A percentile compares a stretch with the other conserved stretches of the same genome.
phyloP scores from a whole-genome alignment of 768 basidiomycete species.

The Leccinum longicurvipes region DNA sequence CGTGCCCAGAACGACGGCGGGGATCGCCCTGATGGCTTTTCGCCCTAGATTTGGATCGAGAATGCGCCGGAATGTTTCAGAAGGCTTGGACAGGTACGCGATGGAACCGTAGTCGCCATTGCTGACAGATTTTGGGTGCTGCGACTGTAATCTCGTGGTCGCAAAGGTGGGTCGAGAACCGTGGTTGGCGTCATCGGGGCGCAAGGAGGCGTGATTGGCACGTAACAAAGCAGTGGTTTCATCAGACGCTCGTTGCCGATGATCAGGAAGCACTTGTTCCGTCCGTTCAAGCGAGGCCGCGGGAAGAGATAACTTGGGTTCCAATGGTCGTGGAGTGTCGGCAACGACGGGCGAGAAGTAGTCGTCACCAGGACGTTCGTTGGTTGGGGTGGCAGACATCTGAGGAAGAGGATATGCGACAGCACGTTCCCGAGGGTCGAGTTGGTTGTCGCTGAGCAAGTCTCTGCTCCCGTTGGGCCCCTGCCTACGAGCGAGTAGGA shows the following conservation, averaged over 20 bases:
- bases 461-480: slow-evolving; percentile 2
- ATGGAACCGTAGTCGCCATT: slow-evolving; percentile 12
- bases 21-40: slow-evolving; percentile 47
- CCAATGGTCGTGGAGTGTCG: background rate
- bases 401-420: slow-evolving; percentile 9
- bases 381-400: slow-evolving; percentile 20
- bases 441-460: background rate
- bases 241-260: background rate
- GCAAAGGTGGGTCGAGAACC: background rate
- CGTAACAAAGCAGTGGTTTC: slow-evolving; percentile 21
- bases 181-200: slow-evolving; percentile 1
- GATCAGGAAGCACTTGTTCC: background rate
- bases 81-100: slow-evolving; percentile 3
- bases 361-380: slow-evolving; percentile 5
- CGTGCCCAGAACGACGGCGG: slow-evolving; percentile 80
- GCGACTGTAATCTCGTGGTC: slow-evolving; percentile 4
- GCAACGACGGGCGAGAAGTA: slow-evolving; percentile 4
- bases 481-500: slow-evolving; percentile 31
- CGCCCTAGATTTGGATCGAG: slow-evolving; percentile 18
- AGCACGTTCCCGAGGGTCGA: background rate
- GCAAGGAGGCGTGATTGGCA: slow-evolving; percentile 7
- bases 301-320: background rate
- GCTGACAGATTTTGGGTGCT: slow-evolving; percentile 3
- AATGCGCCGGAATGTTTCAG: slow-evolving; percentile 3
- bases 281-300: background rate